phyloP scores from a whole-genome alignment of 1,284 basidiomycete species.

The Leccinum pseudoinsigne region DNA sequence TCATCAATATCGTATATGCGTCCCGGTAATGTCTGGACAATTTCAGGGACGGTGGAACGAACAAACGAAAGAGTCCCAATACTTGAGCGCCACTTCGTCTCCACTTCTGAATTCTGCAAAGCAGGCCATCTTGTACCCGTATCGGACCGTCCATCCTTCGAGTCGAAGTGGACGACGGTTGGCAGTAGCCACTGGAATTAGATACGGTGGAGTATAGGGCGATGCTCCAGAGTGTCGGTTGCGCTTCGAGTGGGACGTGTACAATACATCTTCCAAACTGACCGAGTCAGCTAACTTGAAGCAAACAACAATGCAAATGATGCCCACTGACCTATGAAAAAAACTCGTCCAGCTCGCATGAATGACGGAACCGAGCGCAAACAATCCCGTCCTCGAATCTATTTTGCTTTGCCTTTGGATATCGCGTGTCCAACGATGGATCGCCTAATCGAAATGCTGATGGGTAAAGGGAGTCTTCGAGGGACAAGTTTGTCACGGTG shows the following conservation, averaged over 20 bases:
- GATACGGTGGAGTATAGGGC: not conserved
- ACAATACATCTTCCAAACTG: constrained; percentile 88
- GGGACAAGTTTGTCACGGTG: constrained; percentile 18
- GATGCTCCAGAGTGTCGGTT: constrained; percentile 56
- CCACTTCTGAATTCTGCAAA: not conserved
- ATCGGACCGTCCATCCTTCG: not conserved
- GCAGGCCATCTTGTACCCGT: not conserved
- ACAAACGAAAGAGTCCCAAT: not conserved
- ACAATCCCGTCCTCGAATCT: too few species aligned
- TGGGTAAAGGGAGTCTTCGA: constrained; percentile 46
- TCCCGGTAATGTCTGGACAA: not conserved
- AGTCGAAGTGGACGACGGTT: not conserved
- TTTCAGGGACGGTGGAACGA: not conserved
- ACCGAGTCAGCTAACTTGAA: not conserved
- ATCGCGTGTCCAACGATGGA: too few species aligned
- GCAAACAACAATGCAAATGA: too few species aligned
- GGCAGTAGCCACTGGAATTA: not conserved
- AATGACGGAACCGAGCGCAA: too few species aligned
- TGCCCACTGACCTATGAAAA: too few species aligned
- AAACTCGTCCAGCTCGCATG: too few species aligned
- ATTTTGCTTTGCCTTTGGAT: too few species aligned
- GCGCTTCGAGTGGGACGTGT: constrained; percentile 88
- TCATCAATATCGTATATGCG: not conserved
- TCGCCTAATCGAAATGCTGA: constrained; percentile 15
- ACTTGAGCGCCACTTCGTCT: not conserved